Evolutionary conservation across 441 rosid species (phyloP).

Genomic region (Macaranga tanarius): DNA sequence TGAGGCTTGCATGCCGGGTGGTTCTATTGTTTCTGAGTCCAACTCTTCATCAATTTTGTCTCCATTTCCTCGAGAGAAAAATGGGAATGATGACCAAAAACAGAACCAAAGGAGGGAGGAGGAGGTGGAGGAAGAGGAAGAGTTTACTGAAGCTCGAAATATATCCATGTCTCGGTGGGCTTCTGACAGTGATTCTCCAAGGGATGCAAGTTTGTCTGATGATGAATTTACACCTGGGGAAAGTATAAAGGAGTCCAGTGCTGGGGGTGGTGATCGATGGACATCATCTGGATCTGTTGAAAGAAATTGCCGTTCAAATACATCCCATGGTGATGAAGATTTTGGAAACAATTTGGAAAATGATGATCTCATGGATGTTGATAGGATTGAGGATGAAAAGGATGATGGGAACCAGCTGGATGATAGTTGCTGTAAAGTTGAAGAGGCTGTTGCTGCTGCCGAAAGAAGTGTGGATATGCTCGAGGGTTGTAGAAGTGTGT

Average conservation of each 20-base stretch:
- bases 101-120: constrained; percentile 36
- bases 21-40: not conserved
- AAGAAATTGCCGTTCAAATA: constrained; percentile 22
- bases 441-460: constrained; percentile 29
- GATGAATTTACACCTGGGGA: constrained; percentile 32
- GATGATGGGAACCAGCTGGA: constrained; percentile 17
- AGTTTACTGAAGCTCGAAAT: constrained; percentile 40
- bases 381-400: constrained; percentile 7
- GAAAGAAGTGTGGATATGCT: constrained; percentile 55
- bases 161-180: constrained; percentile 74
- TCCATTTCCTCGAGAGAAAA: constrained; percentile 15
- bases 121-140: constrained; percentile 51
- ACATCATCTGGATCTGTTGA: constrained; percentile 34
- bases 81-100: constrained; percentile 23
- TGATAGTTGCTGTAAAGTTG: constrained; percentile 3
- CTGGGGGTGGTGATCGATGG: constrained; percentile 35
- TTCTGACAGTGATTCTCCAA: constrained; percentile 47
- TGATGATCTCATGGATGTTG: constrained; percentile 31
- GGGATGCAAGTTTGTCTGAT: constrained; percentile 23
- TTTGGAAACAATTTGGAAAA: constrained; percentile 27
- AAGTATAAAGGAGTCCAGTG: constrained; percentile 26
- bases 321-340: constrained; percentile 25
- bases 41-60: constrained; percentile 14
- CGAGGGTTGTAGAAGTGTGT: constrained; percentile 63
- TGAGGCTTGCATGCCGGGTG: constrained; percentile 11